These are phyloP conservation scores for Setaria viridis DNA, from an alignment of 202 grass and related monocot genomes.

Conservation along the genomic window DNA sequence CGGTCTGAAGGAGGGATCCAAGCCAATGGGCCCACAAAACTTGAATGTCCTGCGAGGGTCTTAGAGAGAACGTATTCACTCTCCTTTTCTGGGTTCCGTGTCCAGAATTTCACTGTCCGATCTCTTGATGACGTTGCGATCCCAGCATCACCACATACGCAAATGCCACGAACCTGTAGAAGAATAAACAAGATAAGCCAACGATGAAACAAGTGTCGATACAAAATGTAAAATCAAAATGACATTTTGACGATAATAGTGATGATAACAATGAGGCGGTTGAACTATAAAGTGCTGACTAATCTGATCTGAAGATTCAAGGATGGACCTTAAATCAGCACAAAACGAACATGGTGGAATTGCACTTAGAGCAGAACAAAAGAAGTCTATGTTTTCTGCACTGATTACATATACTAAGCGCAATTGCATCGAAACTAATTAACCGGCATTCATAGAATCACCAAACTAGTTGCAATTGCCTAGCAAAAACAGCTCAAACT, in stretches of 20 bases:
- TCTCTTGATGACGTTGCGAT: slow-evolving; percentile 90
- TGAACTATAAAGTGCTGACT: background rate
- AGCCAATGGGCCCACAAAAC: slow-evolving; percentile 82
- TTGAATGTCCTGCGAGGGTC: slow-evolving; percentile 76
- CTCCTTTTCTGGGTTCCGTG: slow-evolving; percentile 55
- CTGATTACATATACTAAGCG: background rate
- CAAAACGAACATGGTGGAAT: background rate
- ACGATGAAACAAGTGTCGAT: slow-evolving; percentile 10
- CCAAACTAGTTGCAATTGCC: background rate
- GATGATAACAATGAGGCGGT: background rate
- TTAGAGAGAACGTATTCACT: slow-evolving; percentile 68
- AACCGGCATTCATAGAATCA: background rate
- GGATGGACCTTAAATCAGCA: slow-evolving; percentile 1
- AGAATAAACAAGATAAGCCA: background rate
- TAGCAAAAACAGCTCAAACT: slow-evolving; percentile 7
- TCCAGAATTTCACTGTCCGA: slow-evolving; percentile 71
- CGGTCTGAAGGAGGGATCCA: slow-evolving; percentile 72
- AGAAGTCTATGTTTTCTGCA: background rate
- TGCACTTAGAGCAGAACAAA: background rate
- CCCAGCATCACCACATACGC: slow-evolving; percentile 75
- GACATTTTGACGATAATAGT: background rate
- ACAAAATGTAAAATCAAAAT: background rate
- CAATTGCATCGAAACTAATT: background rate
- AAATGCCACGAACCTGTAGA: slow-evolving; percentile 80
- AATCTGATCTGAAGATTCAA: background rate